Percentiles rank a stretch among this genome's conserved stretches.
These are phyloP conservation scores for Aspergillus fijiensis DNA, from an alignment of 2,329 filamentous ascomycete species.

Conservation along the genomic window DNA sequence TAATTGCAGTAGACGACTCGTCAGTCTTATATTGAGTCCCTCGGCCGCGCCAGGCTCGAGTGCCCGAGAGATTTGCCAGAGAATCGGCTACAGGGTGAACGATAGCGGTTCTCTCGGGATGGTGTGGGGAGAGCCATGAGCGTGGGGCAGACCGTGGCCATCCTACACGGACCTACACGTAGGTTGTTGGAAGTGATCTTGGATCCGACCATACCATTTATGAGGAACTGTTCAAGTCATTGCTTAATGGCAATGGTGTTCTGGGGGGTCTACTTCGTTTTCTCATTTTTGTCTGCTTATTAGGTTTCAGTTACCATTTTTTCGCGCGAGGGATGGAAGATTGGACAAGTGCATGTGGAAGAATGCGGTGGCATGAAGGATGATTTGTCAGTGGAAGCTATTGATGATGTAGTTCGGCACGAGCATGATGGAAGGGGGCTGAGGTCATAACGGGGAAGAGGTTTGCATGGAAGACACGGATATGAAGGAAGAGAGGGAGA, in stretches of 20 bases:
- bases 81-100: slow-evolving; percentile 2
- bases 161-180: slow-evolving; percentile 8
- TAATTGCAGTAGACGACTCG: slow-evolving; percentile 11
- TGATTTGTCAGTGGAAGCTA: neutral
- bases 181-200: slow-evolving; percentile 9
- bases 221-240: slow-evolving; percentile 3
- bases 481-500: neutral
- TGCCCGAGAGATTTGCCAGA: slow-evolving; percentile 7
- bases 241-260: slow-evolving; percentile 5
- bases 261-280: slow-evolving; percentile 10
- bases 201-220: slow-evolving; percentile 1
- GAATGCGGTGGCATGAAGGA: neutral
- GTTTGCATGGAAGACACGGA: neutral
- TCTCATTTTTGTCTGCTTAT: slow-evolving; percentile 16
- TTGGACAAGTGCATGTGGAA: neutral
- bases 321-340: neutral
- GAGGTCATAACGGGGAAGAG: neutral
- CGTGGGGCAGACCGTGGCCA: neutral
- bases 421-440: neutral
- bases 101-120: neutral
- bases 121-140: slow-evolving; percentile 1
- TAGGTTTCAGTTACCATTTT: slow-evolving; percentile 9
- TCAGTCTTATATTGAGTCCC: slow-evolving; percentile 5
- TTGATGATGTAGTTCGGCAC: neutral
- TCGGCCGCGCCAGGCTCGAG: slow-evolving; percentile 4